Percentiles rank a stretch among this genome's conserved stretches.
phyloP scores from a whole-genome alignment of 208 protist species.

The Jaenimonas drosophilae region DNA sequence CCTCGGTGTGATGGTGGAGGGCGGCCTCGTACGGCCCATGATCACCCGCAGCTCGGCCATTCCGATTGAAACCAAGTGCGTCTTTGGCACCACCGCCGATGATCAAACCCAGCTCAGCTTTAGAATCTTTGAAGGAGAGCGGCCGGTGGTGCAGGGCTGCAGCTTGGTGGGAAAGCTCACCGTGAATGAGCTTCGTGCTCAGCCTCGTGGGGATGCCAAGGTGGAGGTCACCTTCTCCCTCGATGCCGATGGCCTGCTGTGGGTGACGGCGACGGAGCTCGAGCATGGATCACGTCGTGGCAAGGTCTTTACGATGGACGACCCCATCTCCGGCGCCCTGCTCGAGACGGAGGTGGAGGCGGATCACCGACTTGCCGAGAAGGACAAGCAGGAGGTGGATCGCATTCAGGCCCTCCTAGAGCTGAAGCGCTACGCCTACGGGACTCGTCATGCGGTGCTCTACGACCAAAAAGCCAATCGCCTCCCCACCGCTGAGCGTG shows the following conservation, averaged over 20 bases:
- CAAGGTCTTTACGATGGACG: slow-evolving; percentile 73
- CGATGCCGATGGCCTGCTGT: slow-evolving; percentile 94
- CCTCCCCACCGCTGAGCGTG: no score
- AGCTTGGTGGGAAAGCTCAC: slow-evolving; percentile 87
- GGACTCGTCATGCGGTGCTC: no score
- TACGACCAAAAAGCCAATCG: no score
- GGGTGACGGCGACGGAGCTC: slow-evolving; percentile 90
- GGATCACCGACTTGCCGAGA: slow-evolving; percentile 6
- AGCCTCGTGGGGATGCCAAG: slow-evolving; percentile 87
- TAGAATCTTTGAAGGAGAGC: slow-evolving; percentile 97
- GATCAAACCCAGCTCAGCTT: slow-evolving; percentile 95
- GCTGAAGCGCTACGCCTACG: slow-evolving; percentile 90
- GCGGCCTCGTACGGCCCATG: slow-evolving; percentile 64
- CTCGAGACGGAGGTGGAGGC: slow-evolving; percentile 19
- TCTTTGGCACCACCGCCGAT: slow-evolving; percentile 90
- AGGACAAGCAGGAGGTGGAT: slow-evolving; percentile 18
- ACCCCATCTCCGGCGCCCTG: slow-evolving; percentile 10
- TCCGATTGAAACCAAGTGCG: slow-evolving; percentile 19
- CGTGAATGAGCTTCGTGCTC: slow-evolving; percentile 83
- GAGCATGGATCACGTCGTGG: slow-evolving; percentile 57
- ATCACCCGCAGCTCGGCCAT: slow-evolving; percentile 42
- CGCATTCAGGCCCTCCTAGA: slow-evolving; percentile 75
- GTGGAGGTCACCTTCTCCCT: slow-evolving; percentile 92
- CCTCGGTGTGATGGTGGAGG: slow-evolving; percentile 82
- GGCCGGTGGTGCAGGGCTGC: slow-evolving; percentile 92